Evolutionary conservation across 441 rosid species (phyloP).

Genomic region (Gossypium aridum): DNA sequence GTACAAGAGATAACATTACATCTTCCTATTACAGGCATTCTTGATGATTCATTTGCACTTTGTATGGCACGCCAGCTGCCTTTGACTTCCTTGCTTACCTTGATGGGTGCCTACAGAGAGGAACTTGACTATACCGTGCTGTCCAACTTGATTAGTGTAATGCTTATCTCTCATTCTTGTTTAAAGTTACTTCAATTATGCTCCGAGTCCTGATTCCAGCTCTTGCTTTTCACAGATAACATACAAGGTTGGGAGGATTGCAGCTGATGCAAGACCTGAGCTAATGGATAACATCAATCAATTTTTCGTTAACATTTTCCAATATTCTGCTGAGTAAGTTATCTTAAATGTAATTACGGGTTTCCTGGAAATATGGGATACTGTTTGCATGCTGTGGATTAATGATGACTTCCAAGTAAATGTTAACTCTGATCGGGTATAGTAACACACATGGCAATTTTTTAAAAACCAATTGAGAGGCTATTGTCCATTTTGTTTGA

Average conservation of each 20-base stretch:
- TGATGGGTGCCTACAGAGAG: conserved; percentile 70
- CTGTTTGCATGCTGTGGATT: neutral
- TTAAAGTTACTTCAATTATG: neutral
- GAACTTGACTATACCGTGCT: conserved; percentile 79
- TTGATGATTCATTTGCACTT: conserved; percentile 92
- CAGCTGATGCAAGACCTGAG: conserved; percentile 66
- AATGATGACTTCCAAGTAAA: neutral
- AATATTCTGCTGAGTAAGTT: conserved; percentile 69
- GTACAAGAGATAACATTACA: conserved; percentile 7
- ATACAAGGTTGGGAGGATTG: conserved; percentile 61
- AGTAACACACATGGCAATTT: neutral
- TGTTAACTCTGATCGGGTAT: neutral
- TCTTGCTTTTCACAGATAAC: conserved; percentile 50
- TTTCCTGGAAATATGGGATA: neutral
- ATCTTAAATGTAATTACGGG: neutral
- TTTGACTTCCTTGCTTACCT: conserved; percentile 68
- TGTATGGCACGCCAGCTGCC: conserved; percentile 87
- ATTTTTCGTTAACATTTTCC: conserved; percentile 56
- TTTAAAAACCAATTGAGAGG: neutral
- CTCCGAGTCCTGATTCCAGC: conserved; percentile 16
- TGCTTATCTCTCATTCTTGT: conserved; percentile 8
- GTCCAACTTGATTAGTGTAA: conserved; percentile 75
- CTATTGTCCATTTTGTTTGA: neutral
- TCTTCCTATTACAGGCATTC: conserved; percentile 51
- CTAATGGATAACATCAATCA: conserved; percentile 46